These are phyloP conservation scores for Aspergillus spinulosporus DNA, from an alignment of 2,329 filamentous ascomycete species.

Conservation along the genomic window DNA sequence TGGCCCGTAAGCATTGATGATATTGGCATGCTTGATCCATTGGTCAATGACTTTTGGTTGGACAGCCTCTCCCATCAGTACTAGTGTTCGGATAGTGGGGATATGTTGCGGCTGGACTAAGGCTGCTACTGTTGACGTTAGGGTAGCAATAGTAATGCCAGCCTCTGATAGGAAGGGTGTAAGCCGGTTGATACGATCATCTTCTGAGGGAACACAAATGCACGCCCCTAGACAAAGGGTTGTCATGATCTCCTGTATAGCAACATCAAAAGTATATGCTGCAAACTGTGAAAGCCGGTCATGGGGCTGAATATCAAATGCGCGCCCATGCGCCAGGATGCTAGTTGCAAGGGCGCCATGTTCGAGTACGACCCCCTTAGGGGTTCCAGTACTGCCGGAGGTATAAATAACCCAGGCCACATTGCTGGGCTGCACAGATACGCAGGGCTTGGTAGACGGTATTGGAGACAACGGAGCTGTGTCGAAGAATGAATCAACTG, in stretches of 20 bases:
- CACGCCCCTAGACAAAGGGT: constrained; percentile 43
- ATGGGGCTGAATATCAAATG: constrained; percentile 40
- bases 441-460: not conserved
- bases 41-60: no score
- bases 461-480: no score
- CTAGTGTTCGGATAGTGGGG: constrained; percentile 29
- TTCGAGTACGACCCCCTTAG: constrained; percentile 60
- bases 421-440: not conserved
- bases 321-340: constrained; percentile 51
- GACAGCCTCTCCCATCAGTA: no score
- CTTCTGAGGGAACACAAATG: constrained; percentile 46
- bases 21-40: constrained; percentile 17
- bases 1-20: constrained; percentile 23
- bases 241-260: constrained; percentile 37
- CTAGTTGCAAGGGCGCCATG: constrained; percentile 57
- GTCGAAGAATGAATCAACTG: not conserved
- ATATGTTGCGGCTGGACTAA: constrained; percentile 36
- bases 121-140: constrained; percentile 55
- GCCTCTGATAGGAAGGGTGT: constrained; percentile 29
- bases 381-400: constrained; percentile 51
- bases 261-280: constrained; percentile 48
- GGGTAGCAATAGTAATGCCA: constrained; percentile 52
- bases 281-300: constrained; percentile 42
- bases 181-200: constrained; percentile 45
- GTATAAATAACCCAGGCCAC: constrained; percentile 55